Evolutionary conservation across 805 yeast species (phyloP).

Genomic region (Clavispora phyllophila): DNA sequence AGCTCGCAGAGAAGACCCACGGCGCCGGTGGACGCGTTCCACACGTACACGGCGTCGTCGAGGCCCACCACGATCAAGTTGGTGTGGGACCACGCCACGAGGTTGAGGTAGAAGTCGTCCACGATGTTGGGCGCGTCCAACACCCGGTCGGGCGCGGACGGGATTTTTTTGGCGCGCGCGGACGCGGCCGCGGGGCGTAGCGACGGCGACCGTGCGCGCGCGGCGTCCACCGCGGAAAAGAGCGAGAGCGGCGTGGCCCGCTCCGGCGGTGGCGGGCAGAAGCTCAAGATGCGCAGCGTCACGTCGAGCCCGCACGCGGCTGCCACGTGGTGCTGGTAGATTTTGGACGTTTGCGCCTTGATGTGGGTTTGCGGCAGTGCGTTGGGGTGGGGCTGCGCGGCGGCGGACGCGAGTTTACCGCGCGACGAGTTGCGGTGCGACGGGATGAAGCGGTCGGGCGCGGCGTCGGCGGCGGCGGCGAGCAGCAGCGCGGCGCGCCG

Average conservation of each 20-base stretch:
- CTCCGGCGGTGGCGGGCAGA: conserved; percentile 82
- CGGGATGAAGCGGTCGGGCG: conserved; percentile 40
- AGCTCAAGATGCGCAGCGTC: conserved; percentile 77
- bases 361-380: conserved; percentile 53
- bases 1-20: conserved; percentile 65
- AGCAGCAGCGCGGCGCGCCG: conserved; percentile 15
- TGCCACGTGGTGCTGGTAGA: conserved; percentile 79
- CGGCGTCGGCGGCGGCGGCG: conserved; percentile 7
- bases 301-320: conserved; percentile 89
- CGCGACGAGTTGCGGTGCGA: conserved; percentile 37
- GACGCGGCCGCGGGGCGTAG: conserved; percentile 49
- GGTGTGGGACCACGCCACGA: conserved; percentile 80
- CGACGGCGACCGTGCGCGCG: conserved; percentile 20
- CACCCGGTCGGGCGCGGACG: conserved; percentile 86
- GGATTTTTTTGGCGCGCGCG: conserved; percentile 69
- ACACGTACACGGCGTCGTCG: conserved; percentile 76
- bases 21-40: conserved; percentile 84
- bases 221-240: conserved; percentile 21
- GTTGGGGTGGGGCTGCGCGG: conserved; percentile 36
- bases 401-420: conserved; percentile 31
- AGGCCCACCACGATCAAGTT: conserved; percentile 86
- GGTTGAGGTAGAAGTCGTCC: conserved; percentile 87
- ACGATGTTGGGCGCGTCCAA: conserved; percentile 93
- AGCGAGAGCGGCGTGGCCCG: conserved; percentile 32
- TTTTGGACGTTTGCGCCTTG: conserved; percentile 47